Evolutionary conservation across 2,329 filamentous ascomycete species (phyloP).

Genomic region (Fusarium sp.): DNA sequence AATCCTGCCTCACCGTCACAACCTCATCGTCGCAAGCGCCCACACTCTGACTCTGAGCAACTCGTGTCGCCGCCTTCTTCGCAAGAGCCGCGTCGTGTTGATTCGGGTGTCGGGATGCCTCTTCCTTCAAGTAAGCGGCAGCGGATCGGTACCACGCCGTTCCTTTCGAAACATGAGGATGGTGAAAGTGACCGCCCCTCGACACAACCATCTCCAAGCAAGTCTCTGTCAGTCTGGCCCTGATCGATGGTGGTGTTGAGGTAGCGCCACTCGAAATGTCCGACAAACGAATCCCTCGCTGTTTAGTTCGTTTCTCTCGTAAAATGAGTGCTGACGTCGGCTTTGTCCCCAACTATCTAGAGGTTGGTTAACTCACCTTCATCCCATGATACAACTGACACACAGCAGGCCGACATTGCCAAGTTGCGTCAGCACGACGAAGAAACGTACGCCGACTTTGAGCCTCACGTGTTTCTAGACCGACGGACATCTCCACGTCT

Average conservation of each 20-base stretch:
- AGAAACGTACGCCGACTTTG: too few relatives aligned
- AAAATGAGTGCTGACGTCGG: too few relatives aligned
- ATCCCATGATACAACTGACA: not conserved
- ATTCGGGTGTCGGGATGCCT: not conserved
- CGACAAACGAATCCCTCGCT: not conserved
- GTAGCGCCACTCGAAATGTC: not conserved
- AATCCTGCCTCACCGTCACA: not conserved
- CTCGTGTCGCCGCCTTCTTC: not conserved
- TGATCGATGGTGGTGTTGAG: not conserved
- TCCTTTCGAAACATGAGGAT: not conserved
- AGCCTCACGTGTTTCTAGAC: too few relatives aligned
- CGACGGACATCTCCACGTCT: too few relatives aligned
- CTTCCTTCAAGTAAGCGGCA: accelerated
- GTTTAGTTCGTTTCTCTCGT: too few relatives aligned
- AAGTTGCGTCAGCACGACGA: not conserved
- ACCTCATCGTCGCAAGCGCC: not conserved
- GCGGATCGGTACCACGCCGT: not conserved
- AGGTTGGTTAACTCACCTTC: not conserved
- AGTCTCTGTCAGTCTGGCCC: not conserved
- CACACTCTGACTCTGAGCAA: not conserved
- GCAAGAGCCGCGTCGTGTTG: not conserved
- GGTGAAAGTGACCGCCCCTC: not conserved
- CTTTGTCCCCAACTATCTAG: not conserved
- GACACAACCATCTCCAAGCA: not conserved
- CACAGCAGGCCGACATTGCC: not conserved